A percentile compares a stretch with the other conserved stretches of the same genome.
Evolutionary conservation across 441 rosid species (phyloP).

Genomic region (Euphorbia neoarborescens): DNA sequence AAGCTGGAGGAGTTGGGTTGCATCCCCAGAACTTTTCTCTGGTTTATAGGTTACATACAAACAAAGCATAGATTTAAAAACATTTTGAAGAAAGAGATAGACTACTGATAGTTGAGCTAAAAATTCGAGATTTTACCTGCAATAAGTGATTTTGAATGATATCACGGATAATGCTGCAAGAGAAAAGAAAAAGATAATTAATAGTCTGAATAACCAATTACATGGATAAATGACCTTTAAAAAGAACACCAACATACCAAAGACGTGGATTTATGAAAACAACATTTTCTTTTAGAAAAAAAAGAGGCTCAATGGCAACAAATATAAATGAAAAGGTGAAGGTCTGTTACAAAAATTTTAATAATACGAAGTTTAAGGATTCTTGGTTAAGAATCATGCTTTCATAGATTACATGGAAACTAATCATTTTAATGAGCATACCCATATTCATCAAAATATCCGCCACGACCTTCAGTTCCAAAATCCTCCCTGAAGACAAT

Average conservation of each 20-base stretch:
- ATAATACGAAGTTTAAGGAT: background rate
- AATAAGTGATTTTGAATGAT: slow-evolving; percentile 92
- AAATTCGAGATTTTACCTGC: slow-evolving; percentile 47
- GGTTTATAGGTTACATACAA: background rate
- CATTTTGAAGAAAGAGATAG: no score
- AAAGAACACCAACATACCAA: slow-evolving; percentile 7
- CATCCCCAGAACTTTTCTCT: background rate
- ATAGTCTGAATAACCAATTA: slow-evolving; percentile 10
- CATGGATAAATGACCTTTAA: slow-evolving; percentile 4
- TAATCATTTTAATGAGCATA: slow-evolving; percentile 31
- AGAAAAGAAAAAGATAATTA: slow-evolving; percentile 8
- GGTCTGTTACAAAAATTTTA: background rate
- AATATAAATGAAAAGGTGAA: background rate
- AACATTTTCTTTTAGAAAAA: background rate
- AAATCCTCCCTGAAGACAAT: slow-evolving; percentile 95
- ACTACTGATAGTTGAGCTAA: slow-evolving; percentile 9
- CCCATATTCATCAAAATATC: slow-evolving; percentile 98
- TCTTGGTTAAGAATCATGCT: slow-evolving; percentile 10
- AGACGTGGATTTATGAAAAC: background rate
- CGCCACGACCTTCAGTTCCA: slow-evolving; percentile 98
- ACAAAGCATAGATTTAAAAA: no score
- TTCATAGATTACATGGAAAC: background rate
- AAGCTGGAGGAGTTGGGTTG: background rate
- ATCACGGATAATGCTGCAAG: slow-evolving; percentile 89
- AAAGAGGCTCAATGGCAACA: background rate